phyloP scores from a whole-genome alignment of 352 stramenopile species.

The Stephanocyclus meneghinianus region DNA sequence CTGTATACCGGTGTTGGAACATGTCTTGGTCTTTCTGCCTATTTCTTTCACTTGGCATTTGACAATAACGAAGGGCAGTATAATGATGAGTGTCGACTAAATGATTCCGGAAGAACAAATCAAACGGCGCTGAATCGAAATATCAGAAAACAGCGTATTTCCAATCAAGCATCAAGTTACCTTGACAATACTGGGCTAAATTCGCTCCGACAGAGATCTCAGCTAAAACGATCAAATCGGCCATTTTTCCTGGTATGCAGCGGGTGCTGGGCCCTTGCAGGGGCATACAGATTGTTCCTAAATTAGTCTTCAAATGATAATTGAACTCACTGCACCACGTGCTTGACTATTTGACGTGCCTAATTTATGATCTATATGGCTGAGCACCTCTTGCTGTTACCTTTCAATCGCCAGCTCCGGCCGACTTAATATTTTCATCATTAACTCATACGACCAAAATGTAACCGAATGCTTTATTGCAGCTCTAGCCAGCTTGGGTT shows the following conservation, averaged over 20 bases:
- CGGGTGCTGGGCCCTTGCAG: constrained; percentile 35
- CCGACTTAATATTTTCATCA: constrained; percentile 42
- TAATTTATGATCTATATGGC: too few species aligned
- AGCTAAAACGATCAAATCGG: constrained; percentile 23
- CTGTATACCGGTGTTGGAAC: constrained; percentile 49
- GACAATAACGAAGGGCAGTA: neutral
- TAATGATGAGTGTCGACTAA: neutral
- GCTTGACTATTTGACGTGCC: too few species aligned
- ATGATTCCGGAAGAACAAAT: constrained; percentile 3
- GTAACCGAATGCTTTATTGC: constrained; percentile 79
- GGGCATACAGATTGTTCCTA: constrained; percentile 50
- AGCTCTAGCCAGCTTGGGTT: constrained; percentile 68
- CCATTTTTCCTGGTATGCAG: constrained; percentile 48
- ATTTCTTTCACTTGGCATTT: constrained; percentile 43
- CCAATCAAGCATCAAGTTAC: neutral
- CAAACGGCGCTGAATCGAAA: constrained; percentile 4
- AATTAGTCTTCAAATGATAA: constrained; percentile 30
- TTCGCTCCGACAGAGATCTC: constrained; percentile 21
- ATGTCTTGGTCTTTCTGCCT: constrained; percentile 40
- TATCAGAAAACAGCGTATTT: neutral
- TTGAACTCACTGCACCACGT: too few species aligned
- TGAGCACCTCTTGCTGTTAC: too few species aligned
- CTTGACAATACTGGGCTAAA: constrained; percentile 12
- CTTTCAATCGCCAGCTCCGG: neutral
- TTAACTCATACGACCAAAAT: constrained; percentile 75